These are phyloP conservation scores for Pichia sp. DNA, from an alignment of 1,139 yeast species.

Conservation along the genomic window DNA sequence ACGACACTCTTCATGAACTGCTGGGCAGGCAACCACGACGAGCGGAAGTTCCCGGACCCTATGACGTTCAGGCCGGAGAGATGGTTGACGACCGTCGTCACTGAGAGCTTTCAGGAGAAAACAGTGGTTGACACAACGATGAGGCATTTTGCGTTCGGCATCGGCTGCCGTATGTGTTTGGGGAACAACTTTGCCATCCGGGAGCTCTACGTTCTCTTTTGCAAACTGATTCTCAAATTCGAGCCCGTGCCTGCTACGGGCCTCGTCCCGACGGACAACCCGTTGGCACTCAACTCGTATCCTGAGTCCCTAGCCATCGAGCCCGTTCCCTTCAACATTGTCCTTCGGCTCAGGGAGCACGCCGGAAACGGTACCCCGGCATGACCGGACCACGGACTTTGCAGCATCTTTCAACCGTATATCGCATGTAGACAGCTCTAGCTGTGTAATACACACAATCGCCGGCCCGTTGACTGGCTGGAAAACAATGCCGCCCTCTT, in stretches of 20 bases:
- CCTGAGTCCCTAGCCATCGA: slow-evolving; percentile 61
- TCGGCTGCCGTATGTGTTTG: slow-evolving; percentile 66
- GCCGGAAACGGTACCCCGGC: not conserved
- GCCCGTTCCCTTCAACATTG: slow-evolving; percentile 44
- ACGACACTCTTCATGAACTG: slow-evolving; percentile 63
- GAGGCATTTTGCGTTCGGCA: slow-evolving; percentile 62
- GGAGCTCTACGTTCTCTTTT: slow-evolving; percentile 51
- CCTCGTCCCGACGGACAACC: slow-evolving; percentile 33
- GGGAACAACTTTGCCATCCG: slow-evolving; percentile 60
- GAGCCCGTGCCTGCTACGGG: slow-evolving; percentile 6
- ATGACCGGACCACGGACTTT: not conserved
- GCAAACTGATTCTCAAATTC: slow-evolving; percentile 39
- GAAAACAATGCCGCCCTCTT: not conserved
- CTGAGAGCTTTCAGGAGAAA: slow-evolving; percentile 20
- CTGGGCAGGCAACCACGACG: slow-evolving; percentile 68
- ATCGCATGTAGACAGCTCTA: not conserved
- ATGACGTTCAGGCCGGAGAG: slow-evolving; percentile 53
- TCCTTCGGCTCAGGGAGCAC: slow-evolving; percentile 20
- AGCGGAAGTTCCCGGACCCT: slow-evolving; percentile 44
- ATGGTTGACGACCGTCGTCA: slow-evolving; percentile 38
- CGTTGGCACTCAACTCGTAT: slow-evolving; percentile 43
- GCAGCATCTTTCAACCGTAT: not conserved
- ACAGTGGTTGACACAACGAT: slow-evolving; percentile 8
- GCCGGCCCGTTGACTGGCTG: not conserved
- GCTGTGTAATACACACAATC: not conserved